Conservation (phyloP, 2,329 filamentous ascomycete species). For the Epichloe typhina region DNA sequence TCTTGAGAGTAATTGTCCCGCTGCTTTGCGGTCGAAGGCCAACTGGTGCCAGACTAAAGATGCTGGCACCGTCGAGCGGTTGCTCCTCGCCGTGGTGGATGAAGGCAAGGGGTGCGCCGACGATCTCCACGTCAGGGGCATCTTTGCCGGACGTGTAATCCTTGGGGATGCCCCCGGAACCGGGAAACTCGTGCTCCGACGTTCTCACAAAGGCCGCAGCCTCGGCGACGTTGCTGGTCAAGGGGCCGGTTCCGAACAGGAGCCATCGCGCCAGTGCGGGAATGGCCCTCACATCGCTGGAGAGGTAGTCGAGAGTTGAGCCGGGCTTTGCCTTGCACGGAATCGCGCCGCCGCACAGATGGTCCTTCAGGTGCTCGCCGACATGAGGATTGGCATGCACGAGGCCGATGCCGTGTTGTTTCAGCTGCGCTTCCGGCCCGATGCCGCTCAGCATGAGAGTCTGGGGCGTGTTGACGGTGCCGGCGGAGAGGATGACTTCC, state of each 20-base stretch:
- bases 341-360: slow-evolving; percentile 8
- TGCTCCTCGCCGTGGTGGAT: slow-evolving; percentile 10
- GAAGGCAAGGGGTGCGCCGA: slow-evolving; percentile 8
- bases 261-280: slow-evolving; percentile 8
- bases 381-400: slow-evolving; percentile 46
- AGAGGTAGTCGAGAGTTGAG: slow-evolving; percentile 8
- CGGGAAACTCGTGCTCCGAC: slow-evolving; percentile 6
- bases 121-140: slow-evolving; percentile 9
- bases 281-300: slow-evolving; percentile 6
- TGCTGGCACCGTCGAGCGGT: not conserved
- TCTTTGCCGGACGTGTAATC: slow-evolving; percentile 8
- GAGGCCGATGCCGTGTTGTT: slow-evolving; percentile 15
- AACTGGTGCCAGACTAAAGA: slow-evolving; percentile 7
- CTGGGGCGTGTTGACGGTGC: slow-evolving; percentile 4
- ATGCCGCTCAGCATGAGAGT: slow-evolving; percentile 5
- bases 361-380: slow-evolving; percentile 34
- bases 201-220: slow-evolving; percentile 9
- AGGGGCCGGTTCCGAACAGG: slow-evolving; percentile 8
- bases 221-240: slow-evolving; percentile 10
- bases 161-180: slow-evolving; percentile 4
- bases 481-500: slow-evolving; percentile 5
- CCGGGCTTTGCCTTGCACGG: slow-evolving; percentile 8
- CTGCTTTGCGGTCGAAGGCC: slow-evolving; percentile 8
- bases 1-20: slow-evolving; percentile 8
- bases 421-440: slow-evolving; percentile 1